Base-by-base conservation (phyloP, 176 grass and related monocot species). In the Olyra latifolia region DNA sequence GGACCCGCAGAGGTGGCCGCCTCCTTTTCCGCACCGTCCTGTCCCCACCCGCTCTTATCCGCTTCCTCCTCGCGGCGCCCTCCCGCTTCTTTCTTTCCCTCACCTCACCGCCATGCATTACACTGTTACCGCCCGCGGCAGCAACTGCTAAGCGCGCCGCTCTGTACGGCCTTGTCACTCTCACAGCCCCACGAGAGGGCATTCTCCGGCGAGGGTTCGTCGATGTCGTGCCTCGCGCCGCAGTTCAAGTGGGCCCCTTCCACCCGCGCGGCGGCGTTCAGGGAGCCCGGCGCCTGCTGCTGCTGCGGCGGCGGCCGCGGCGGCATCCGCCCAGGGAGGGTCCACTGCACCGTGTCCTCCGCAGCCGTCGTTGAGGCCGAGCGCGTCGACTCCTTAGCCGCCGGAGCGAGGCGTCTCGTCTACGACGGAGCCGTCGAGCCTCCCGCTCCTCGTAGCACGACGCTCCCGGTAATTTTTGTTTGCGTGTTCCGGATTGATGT, bases 1-100 rank as follows among this genome's bases (percentile, higher is more conserved):
- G 55, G 8, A 22, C 10, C 0, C 5, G 44, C 32, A 66, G 50
- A 20, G 83, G 74, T 81, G 70, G 77, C 62, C 71, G 2, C 75
- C 77, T 58, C 69, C 80, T 74, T 66, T 84, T 24, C 76, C 81
- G 53, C 75, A 80, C 61, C 62, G 62, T 82, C 17, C 42, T 45
- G 61, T 69, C 75, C 75, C 86, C 68, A 88, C 80, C 78, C 30
- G 41, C 75, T 69, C 87, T 84, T 88, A 88, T 88, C 87, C 87
- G 12, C 46, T 83, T 22, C 27, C 22, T 69, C 23, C 66, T 47
- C 8, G 14, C 15, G 19, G 28, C 48, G 28, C 40, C 67, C 68
- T 74, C 61, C 81, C 77, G 77, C 84, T 75, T 74, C 80, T 79
- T 12, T 57, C 72, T 35, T 45, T 57, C 23, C 25, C 53, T 52